These are phyloP conservation scores for Penicillium vulpinum DNA, from an alignment of 2,329 filamentous ascomycete genomes.

Conservation along the genomic window DNA sequence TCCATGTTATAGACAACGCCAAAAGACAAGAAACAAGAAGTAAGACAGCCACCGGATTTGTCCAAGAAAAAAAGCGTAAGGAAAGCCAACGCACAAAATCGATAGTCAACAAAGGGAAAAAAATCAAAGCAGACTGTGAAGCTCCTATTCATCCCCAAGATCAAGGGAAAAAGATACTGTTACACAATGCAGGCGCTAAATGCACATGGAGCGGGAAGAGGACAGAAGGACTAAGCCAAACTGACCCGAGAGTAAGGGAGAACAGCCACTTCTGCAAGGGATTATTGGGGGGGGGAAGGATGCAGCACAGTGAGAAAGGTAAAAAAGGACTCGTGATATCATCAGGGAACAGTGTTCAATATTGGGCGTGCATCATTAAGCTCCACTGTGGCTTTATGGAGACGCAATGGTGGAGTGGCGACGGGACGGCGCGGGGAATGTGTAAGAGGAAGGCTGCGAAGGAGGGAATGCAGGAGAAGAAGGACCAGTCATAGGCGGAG, in stretches of 20 bases:
- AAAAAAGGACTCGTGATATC: conserved; percentile 13
- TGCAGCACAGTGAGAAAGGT: neutral
- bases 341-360: conserved; percentile 8
- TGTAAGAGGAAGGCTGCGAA: conserved; percentile 26
- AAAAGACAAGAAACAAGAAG: conserved; percentile 9
- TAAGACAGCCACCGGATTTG: conserved; percentile 13
- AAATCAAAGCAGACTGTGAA: conserved; percentile 2
- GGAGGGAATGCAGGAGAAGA: conserved; percentile 37
- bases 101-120: conserved; percentile 14
- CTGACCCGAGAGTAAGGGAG: conserved; percentile 8
- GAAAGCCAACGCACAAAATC: conserved; percentile 7
- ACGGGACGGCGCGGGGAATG: conserved; percentile 27
- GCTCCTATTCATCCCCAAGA: conserved; percentile 6
- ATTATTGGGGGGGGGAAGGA: neutral
- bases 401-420: conserved; percentile 32
- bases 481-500: conserved; percentile 37
- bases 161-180: conserved; percentile 24
- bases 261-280: conserved; percentile 3
- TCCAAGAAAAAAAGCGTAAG: conserved; percentile 4
- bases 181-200: conserved; percentile 35
- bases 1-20: conserved; percentile 18
- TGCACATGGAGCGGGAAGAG: conserved; percentile 20
- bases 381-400: conserved; percentile 12
- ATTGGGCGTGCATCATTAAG: conserved; percentile 9
- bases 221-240: conserved; percentile 11